Percentiles rank a stretch among this genome's conserved stretches.
Conservation (phyloP, 495 filamentous ascomycete species). For the Penicillium samsonianum region DNA sequence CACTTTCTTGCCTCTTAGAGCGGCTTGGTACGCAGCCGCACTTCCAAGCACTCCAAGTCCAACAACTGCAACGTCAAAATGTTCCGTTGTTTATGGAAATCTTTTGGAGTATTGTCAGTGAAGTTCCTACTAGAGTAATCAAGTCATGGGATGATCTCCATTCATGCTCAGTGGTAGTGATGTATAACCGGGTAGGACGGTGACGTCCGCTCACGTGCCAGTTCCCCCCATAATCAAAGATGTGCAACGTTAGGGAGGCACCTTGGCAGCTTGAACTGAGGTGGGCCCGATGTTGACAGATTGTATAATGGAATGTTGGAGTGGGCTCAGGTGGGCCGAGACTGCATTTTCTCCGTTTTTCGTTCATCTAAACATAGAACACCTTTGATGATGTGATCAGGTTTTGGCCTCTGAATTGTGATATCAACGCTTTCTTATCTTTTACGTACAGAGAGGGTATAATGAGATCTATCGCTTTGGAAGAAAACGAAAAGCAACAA, state of each 20-base stretch:
- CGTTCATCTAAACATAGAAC: neutral
- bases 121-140: neutral
- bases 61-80: conserved; percentile 22
- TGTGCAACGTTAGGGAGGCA: neutral
- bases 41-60: conserved; percentile 22
- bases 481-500: conserved; percentile 19
- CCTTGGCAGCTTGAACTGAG: neutral
- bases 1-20: conserved; percentile 17
- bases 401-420: neutral
- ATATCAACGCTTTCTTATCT: neutral
- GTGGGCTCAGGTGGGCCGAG: too few relatives aligned
- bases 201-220: conserved; percentile 11
- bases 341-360: neutral
- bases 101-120: neutral
- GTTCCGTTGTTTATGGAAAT: conserved; percentile 10
- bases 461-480: neutral
- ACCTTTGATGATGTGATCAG: neutral
- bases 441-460: neutral
- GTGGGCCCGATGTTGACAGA: neutral
- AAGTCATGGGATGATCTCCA: neutral
- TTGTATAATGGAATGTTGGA: neutral
- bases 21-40: conserved; percentile 20
- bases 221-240: neutral
- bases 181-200: conserved; percentile 3
- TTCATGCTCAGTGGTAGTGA: neutral